phyloP scores from a whole-genome alignment of 805 yeast species.

The Barnettozyma californica region DNA sequence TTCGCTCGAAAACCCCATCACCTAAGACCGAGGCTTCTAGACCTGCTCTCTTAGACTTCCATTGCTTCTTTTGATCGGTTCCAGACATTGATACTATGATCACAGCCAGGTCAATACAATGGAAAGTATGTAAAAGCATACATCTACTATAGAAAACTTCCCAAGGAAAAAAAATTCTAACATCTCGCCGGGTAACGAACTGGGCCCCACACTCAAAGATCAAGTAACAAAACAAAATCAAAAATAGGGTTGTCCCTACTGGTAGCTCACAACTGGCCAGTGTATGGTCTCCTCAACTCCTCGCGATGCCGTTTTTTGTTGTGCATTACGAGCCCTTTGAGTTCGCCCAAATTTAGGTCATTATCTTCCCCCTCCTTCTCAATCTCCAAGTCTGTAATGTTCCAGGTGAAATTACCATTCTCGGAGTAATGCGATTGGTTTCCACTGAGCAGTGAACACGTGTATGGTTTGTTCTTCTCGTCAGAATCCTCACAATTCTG shows the following conservation, averaged over 20 bases:
- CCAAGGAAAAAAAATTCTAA: background rate
- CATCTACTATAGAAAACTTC: background rate
- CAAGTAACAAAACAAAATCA: background rate
- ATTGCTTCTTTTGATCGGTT: background rate
- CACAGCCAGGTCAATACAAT: background rate
- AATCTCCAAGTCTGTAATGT: constrained; percentile 3
- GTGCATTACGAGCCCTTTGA: constrained; percentile 1
- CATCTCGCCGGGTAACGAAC: constrained; percentile 9
- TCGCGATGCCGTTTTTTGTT: constrained; percentile 4
- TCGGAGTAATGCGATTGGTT: constrained; percentile 1
- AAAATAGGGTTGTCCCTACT: background rate
- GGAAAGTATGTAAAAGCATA: background rate
- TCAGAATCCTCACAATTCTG: background rate
- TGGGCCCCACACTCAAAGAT: too few species aligned
- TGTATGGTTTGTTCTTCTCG: background rate
- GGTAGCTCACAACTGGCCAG: background rate
- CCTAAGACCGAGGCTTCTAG: background rate
- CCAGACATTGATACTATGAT: background rate
- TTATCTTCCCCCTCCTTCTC: constrained; percentile 1
- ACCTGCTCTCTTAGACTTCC: background rate
- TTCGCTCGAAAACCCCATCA: constrained; percentile 14
- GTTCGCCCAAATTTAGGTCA: background rate
- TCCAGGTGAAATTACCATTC: constrained; percentile 1
- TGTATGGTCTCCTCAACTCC: constrained; percentile 4
- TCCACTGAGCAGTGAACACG: background rate